Evolutionary conservation across 169 alveolate species (phyloP).

Genomic region (Toxoplasma gondii): DNA sequence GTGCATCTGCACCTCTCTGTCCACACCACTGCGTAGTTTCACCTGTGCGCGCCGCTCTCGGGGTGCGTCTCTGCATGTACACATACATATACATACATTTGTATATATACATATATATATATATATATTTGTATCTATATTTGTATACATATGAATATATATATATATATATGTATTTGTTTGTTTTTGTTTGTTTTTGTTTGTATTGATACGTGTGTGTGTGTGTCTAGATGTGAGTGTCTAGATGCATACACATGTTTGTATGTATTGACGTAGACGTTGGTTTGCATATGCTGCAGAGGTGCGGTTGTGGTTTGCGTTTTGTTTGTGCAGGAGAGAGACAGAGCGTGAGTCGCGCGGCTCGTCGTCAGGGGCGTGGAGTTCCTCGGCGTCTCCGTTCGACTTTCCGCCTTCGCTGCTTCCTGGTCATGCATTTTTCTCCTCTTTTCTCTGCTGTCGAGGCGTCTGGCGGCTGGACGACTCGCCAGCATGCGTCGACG

Average conservation of each 20-base stretch:
- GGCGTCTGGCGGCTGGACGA: background rate
- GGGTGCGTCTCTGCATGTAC: too few relatives aligned
- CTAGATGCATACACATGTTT: background rate
- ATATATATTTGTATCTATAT: too few relatives aligned
- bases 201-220: background rate
- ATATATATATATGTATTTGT: background rate
- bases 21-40: too few relatives aligned
- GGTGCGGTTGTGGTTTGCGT: background rate
- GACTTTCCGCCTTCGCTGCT: constrained; percentile 1
- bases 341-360: background rate
- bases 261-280: background rate
- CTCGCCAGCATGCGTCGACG: background rate
- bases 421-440: background rate
- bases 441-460: background rate
- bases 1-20: too few relatives aligned
- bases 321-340: background rate
- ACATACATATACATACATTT: background rate
- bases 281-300: background rate
- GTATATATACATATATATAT: background rate
- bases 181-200: background rate
- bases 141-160: background rate
- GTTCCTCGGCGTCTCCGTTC: constrained; percentile 11
- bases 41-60: too few relatives aligned
- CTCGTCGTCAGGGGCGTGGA: background rate
- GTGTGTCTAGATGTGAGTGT: background rate